A percentile compares a stretch with the other conserved stretches of the same genome.
phyloP scores from a whole-genome alignment of 768 basidiomycete genomes.

The Kwoniella shandongensis region DNA sequence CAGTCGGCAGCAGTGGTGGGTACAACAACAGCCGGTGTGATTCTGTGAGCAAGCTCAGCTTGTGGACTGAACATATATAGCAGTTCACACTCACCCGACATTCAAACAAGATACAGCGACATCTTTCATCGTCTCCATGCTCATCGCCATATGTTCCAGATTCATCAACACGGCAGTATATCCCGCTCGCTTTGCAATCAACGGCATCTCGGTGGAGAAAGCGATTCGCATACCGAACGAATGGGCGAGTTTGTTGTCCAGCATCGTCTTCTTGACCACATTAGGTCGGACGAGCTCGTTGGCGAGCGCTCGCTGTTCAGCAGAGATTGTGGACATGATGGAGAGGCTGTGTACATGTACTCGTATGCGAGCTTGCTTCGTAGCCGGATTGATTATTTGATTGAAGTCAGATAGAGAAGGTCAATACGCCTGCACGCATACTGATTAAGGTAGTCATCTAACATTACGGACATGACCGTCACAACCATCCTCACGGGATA shows the following conservation, averaged over 20 bases:
- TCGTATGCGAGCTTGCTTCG: too few species aligned
- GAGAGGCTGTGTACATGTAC: too few species aligned
- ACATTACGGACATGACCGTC: too few species aligned
- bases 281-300: conserved; percentile 7
- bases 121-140: conserved; percentile 34
- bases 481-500: too few species aligned
- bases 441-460: too few species aligned
- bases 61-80: background rate
- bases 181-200: conserved; percentile 32
- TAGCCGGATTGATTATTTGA: too few species aligned
- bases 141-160: conserved; percentile 39
- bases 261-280: conserved; percentile 16
- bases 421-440: too few species aligned
- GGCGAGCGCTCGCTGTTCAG: too few species aligned
- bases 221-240: conserved; percentile 35
- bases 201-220: conserved; percentile 29
- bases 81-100: conserved; percentile 25
- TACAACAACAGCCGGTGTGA: conserved; percentile 41
- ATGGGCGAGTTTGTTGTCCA: conserved; percentile 25
- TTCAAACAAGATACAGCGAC: conserved; percentile 26
- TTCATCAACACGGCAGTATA: conserved; percentile 43
- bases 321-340: too few species aligned
- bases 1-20: conserved; percentile 44
- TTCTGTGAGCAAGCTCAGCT: conserved; percentile 12
- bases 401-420: too few species aligned